A percentile compares a stretch with the other conserved stretches of the same genome.
These are phyloP conservation scores for Phaseolus lunatus DNA, from an alignment of 306 rosid genomes.

Conservation along the genomic window DNA sequence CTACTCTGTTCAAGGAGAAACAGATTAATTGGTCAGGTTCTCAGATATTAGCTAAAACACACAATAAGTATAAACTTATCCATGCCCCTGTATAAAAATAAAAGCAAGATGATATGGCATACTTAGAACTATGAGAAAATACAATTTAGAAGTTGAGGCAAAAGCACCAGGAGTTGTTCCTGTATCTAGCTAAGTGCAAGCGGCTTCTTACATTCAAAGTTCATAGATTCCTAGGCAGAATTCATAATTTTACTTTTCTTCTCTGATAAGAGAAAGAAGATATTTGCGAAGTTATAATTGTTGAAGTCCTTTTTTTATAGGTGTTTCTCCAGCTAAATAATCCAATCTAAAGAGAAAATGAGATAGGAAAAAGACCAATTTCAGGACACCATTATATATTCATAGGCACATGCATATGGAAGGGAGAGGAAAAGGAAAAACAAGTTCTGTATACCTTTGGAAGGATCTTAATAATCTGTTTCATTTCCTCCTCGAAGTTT, in stretches of 20 bases:
- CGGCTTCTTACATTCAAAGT: not conserved
- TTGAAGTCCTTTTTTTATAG: not conserved
- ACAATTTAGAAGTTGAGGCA: not conserved
- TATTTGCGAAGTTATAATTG: not conserved
- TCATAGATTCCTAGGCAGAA: slow-evolving; percentile 8
- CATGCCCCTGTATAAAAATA: not conserved
- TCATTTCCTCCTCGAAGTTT: slow-evolving; percentile 97
- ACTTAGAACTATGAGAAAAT: not conserved
- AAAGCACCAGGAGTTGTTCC: not conserved
- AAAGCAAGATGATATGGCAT: not conserved
- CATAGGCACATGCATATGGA: slow-evolving; percentile 6
- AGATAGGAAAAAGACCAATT: not conserved
- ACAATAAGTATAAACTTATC: not conserved
- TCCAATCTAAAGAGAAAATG: slow-evolving; percentile 5
- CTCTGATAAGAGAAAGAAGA: not conserved
- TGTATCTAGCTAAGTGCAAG: slow-evolving; percentile 26
- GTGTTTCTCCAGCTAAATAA: slow-evolving; percentile 17
- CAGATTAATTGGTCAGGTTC: slow-evolving; percentile 43
- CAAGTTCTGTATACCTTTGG: slow-evolving; percentile 69
- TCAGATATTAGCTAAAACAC: slow-evolving; percentile 6
- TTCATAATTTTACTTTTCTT: slow-evolving; percentile 17
- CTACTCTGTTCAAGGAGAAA: slow-evolving; percentile 69
- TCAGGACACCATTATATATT: slow-evolving; percentile 5
- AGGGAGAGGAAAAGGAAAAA: not conserved
- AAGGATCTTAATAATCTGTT: slow-evolving; percentile 77